phyloP scores from a whole-genome alignment of 768 basidiomycete genomes.

The Dentipellis sp. region DNA sequence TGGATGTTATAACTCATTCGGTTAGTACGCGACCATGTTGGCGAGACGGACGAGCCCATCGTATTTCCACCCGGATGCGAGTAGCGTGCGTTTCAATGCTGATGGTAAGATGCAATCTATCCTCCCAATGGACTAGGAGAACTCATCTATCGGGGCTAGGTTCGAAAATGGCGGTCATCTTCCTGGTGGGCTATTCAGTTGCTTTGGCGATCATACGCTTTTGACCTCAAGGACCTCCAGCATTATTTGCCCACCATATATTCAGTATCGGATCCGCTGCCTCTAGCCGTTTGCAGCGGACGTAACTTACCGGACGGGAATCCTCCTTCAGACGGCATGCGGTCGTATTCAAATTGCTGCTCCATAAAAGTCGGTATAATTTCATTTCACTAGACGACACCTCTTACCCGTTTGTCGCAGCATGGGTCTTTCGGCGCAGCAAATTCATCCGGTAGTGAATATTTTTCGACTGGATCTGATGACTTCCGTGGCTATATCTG shows the following conservation, averaged over 20 bases:
- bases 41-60: constrained; percentile 29
- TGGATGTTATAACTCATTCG: background rate
- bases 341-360: constrained; percentile 61
- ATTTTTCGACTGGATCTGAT: constrained; percentile 74
- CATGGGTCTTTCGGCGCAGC: constrained; percentile 56
- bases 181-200: constrained; percentile 39
- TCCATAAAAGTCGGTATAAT: constrained; percentile 60
- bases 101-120: constrained; percentile 36
- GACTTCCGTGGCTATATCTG: constrained; percentile 76
- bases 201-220: background rate
- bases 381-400: background rate
- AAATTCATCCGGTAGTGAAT: constrained; percentile 39
- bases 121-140: too few species aligned
- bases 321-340: constrained; percentile 32
- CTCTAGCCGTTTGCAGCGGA: constrained; percentile 61
- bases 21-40: constrained; percentile 36
- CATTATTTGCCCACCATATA: constrained; percentile 68
- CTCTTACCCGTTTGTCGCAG: background rate
- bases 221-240: constrained; percentile 24
- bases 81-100: constrained; percentile 59
- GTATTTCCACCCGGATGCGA: constrained; percentile 55
- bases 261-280: constrained; percentile 52
- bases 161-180: constrained; percentile 51
- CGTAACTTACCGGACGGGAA: constrained; percentile 46
- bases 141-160: constrained; percentile 28